phyloP scores from a whole-genome alignment of 2,329 filamentous ascomycete species.

The Orbilia oligospora region DNA sequence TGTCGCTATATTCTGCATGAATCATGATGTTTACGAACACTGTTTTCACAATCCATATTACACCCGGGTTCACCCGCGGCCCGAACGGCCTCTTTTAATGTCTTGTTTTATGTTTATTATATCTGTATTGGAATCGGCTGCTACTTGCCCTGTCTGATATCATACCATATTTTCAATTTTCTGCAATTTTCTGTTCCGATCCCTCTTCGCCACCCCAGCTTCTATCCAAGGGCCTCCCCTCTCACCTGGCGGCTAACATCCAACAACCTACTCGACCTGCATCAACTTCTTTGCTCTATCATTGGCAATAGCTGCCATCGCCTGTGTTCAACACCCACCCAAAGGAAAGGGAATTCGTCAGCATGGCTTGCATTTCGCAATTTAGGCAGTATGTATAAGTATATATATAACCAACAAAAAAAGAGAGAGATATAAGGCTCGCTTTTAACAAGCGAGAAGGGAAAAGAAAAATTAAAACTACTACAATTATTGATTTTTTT shows the following conservation, averaged over 20 bases:
- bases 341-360: conserved; percentile 38
- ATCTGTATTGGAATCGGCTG: conserved; percentile 16
- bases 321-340: conserved; percentile 62
- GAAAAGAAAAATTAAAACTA: conserved; percentile 7
- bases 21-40: conserved; percentile 55
- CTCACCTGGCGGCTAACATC: conserved; percentile 10
- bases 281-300: conserved; percentile 63
- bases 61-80: conserved; percentile 31
- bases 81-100: conserved; percentile 44
- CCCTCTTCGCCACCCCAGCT: background rate
- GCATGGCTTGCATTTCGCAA: conserved; percentile 49
- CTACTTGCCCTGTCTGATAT: conserved; percentile 33
- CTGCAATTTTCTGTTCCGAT: conserved; percentile 28
- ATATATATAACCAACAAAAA: conserved; percentile 23
- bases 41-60: conserved; percentile 19
- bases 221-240: background rate
- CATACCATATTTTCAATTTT: conserved; percentile 10
- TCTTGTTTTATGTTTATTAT: conserved; percentile 54
- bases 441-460: conserved; percentile 59
- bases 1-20: conserved; percentile 44
- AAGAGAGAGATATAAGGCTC: conserved; percentile 11
- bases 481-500: conserved; percentile 2
- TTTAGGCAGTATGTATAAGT: conserved; percentile 43
- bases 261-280: conserved; percentile 18
- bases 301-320: conserved; percentile 64